phyloP scores from a whole-genome alignment of 2,329 filamentous ascomycete genomes.

The Claviceps sp. region DNA sequence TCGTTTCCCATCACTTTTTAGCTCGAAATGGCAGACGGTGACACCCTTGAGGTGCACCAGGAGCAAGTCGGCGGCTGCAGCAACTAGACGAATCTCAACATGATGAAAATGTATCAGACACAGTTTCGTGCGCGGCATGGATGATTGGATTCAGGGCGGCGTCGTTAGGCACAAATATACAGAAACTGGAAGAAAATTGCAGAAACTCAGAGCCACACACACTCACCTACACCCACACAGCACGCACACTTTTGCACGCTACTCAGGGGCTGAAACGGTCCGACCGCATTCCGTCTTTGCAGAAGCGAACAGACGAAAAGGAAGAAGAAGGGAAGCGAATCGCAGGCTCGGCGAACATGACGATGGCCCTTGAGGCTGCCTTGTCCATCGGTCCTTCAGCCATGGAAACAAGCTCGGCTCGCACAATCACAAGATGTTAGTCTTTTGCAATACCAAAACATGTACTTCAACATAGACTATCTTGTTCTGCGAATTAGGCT shows the following conservation, averaged over 20 bases:
- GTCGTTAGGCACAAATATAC: constrained; percentile 5
- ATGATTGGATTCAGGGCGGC: constrained; percentile 1
- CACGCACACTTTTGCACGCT: no score
- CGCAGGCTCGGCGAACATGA: not conserved
- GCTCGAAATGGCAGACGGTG: constrained; percentile 95
- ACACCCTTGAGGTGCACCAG: constrained; percentile 93
- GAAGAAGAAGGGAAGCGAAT: not conserved
- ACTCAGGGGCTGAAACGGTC: not conserved
- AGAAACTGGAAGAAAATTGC: not conserved
- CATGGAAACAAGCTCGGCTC: not conserved
- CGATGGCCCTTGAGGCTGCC: no score
- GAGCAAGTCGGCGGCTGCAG: constrained; percentile 78
- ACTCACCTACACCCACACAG: no score
- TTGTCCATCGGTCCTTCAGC: not conserved
- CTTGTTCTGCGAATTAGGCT: not conserved
- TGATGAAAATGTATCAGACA: not conserved
- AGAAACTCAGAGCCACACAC: not conserved
- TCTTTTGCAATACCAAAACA: not conserved
- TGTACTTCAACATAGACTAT: not conserved
- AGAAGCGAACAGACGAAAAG: not conserved
- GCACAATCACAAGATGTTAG: not conserved
- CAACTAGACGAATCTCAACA: constrained; percentile 8
- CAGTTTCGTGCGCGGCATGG: not conserved
- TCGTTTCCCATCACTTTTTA: constrained; percentile 21
- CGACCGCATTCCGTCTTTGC: not conserved